A percentile compares a stretch with the other conserved stretches of the same genome.
Evolutionary conservation across 2,329 filamentous ascomycete genomes (phyloP).

Genomic region (Lasiodiplodia citricola): DNA sequence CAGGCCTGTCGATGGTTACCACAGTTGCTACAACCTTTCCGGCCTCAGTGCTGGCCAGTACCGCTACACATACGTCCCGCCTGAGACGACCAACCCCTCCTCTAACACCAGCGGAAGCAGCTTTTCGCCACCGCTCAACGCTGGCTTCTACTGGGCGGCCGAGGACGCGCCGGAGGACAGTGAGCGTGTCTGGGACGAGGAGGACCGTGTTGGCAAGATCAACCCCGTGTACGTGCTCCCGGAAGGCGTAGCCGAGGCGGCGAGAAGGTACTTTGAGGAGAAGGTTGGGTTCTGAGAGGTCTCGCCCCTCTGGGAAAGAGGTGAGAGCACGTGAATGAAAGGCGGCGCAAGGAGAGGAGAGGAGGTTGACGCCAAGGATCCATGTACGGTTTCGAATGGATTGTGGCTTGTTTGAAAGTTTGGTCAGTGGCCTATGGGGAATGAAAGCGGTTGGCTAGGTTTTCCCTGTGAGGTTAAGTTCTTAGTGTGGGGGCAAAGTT

Average conservation of each 20-base stretch:
- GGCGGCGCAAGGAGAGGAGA: constrained; percentile 26
- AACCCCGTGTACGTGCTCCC: constrained; percentile 90
- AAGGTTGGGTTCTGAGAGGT: constrained; percentile 60
- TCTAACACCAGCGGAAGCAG: constrained; percentile 11
- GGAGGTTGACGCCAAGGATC: background rate
- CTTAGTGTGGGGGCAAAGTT: background rate
- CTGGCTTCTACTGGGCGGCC: constrained; percentile 52
- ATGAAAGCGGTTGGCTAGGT: background rate
- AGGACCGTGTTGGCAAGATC: constrained; percentile 71
- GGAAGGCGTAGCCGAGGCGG: constrained; percentile 68
- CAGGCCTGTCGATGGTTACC: constrained; percentile 83
- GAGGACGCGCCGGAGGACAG: constrained; percentile 54
- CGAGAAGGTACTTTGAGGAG: constrained; percentile 68
- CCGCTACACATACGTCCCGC: constrained; percentile 53
- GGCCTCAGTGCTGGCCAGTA: constrained; percentile 85
- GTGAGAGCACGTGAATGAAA: background rate
- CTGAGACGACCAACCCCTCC: constrained; percentile 33
- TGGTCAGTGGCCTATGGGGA: background rate
- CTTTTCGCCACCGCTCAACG: constrained; percentile 36
- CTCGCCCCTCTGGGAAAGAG: background rate
- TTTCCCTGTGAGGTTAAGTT: background rate
- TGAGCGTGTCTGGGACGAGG: constrained; percentile 68
- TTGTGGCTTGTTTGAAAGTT: constrained; percentile 1
- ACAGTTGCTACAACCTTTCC: constrained; percentile 84
- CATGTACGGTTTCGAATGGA: background rate